Conservation (phyloP, 257 asterid genomes). For the Solanum clarkiae region DNA sequence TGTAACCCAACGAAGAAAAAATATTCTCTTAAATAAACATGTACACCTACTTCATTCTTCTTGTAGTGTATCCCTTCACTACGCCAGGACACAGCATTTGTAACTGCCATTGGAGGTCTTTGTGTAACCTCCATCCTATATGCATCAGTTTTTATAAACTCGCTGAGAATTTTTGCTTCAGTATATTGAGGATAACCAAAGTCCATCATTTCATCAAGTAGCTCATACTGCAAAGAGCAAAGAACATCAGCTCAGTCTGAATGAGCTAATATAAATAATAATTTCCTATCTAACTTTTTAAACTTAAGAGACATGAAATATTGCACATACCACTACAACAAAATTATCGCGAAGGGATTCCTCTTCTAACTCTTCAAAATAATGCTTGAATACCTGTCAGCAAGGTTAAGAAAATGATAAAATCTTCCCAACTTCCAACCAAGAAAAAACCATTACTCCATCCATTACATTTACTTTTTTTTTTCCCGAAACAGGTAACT, state of each 20-base stretch:
- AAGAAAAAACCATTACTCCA: not conserved
- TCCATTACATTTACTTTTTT: too few relatives aligned
- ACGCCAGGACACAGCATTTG: constrained; percentile 99
- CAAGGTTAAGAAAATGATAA: not conserved
- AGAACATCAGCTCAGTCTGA: not conserved
- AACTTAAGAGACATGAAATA: not conserved
- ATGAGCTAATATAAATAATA: not conserved
- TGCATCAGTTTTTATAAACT: constrained; percentile 98
- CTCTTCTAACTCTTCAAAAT: constrained; percentile 96
- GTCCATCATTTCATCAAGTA: constrained; percentile 99
- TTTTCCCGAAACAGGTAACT: too few relatives aligned
- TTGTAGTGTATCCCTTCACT: constrained; percentile 96
- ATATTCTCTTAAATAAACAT: not conserved
- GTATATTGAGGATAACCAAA: constrained; percentile 98
- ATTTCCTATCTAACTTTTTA: not conserved
- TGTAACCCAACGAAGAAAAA: constrained; percentile 2
- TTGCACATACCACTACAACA: constrained; percentile 87
- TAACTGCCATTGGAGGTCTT: constrained; percentile 99
- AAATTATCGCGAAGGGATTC: constrained; percentile 97
- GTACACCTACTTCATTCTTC: constrained; percentile 74
- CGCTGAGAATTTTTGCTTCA: constrained; percentile 97
- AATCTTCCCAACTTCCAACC: not conserved
- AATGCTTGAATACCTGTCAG: constrained; percentile 91
- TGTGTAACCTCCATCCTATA: constrained; percentile 97
- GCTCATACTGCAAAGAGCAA: constrained; percentile 57